Conservation (phyloP, 495 filamentous ascomycete genomes). For the Glutinoglossum americanum region DNA sequence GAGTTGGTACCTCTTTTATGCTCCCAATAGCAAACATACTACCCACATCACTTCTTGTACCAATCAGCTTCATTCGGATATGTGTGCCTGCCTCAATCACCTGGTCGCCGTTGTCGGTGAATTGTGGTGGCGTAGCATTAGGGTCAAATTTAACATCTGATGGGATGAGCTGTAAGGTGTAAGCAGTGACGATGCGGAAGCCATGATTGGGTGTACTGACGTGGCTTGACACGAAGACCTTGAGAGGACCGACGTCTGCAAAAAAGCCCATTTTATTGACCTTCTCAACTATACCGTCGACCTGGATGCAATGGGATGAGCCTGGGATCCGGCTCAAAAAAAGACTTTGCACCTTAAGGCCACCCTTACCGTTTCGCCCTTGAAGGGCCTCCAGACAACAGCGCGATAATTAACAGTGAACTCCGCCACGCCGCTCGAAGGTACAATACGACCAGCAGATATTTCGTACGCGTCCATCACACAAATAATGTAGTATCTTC, state of each 20-base stretch:
- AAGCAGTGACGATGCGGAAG: neutral
- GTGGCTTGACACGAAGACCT: constrained; percentile 71
- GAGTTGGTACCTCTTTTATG: constrained; percentile 48
- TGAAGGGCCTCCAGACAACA: constrained; percentile 93
- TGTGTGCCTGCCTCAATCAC: constrained; percentile 87
- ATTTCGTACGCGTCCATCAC: constrained; percentile 89
- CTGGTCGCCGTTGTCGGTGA: constrained; percentile 71
- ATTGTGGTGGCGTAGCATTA: constrained; percentile 68
- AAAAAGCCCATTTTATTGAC: constrained; percentile 89
- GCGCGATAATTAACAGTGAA: constrained; percentile 89
- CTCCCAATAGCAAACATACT: constrained; percentile 92
- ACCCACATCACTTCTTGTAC: constrained; percentile 74
- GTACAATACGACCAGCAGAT: constrained; percentile 76
- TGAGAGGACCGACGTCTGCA: constrained; percentile 67
- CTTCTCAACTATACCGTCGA: constrained; percentile 75
- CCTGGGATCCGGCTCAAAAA: neutral
- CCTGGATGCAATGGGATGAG: constrained; percentile 23
- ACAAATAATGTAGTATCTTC: constrained; percentile 86
- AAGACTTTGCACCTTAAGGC: neutral
- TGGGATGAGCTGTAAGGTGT: constrained; percentile 55
- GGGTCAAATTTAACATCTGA: constrained; percentile 81
- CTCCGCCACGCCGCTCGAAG: constrained; percentile 71
- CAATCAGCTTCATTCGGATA: constrained; percentile 80
- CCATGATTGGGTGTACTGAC: constrained; percentile 27
- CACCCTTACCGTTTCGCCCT: constrained; percentile 72